Conservation (phyloP, 352 stramenopile species). For the Discostella stelligera region DNA sequence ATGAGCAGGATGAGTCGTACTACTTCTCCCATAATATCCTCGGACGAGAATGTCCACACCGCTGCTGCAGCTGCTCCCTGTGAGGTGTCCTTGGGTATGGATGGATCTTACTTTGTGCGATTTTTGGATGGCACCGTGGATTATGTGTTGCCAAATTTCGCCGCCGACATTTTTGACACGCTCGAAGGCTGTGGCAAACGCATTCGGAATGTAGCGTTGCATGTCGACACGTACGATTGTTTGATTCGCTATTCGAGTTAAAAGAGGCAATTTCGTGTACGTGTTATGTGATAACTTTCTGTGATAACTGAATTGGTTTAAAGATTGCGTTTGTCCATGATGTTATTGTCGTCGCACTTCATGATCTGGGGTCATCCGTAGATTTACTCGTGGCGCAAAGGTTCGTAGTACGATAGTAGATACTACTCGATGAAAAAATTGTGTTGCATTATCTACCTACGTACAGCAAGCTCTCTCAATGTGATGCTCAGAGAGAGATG, state of each 20-base stretch:
- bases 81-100: constrained; percentile 67
- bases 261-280: background rate
- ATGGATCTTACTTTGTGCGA: constrained; percentile 68
- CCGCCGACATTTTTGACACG: constrained; percentile 55
- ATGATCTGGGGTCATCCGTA: too few relatives aligned
- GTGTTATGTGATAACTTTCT: too few relatives aligned
- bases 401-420: too few relatives aligned
- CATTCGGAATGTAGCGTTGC: constrained; percentile 34
- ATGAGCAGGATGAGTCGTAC: too few relatives aligned
- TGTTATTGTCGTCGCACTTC: too few relatives aligned
- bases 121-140: constrained; percentile 75
- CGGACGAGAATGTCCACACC: background rate
- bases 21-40: background rate
- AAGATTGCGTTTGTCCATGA: too few relatives aligned
- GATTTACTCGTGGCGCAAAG: too few relatives aligned
- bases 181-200: constrained; percentile 22
- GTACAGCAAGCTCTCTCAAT: too few relatives aligned
- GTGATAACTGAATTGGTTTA: too few relatives aligned
- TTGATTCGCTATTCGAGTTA: constrained; percentile 41
- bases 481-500: too few relatives aligned
- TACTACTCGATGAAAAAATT: too few relatives aligned
- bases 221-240: constrained; percentile 44
- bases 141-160: constrained; percentile 64
- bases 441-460: too few relatives aligned
- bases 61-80: constrained; percentile 41